Percentiles rank a stretch among this genome's conserved stretches.
Conservation (phyloP, 2,329 filamentous ascomycete genomes). For the Aureobasidium namibiae region DNA sequence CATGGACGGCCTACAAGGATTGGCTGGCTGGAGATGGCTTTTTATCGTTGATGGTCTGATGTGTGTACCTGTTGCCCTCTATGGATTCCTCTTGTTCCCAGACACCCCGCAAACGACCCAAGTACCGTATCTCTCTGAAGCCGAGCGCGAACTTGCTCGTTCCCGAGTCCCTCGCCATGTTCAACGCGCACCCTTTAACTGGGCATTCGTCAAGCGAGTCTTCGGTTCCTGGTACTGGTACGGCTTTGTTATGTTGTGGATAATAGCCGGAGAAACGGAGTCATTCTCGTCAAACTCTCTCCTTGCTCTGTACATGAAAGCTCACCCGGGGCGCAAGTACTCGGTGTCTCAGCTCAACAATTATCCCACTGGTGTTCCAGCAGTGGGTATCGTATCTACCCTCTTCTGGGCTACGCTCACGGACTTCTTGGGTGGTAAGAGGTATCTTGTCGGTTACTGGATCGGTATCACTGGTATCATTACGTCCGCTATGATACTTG, state of each 20-base stretch:
- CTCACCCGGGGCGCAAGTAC: conserved; percentile 36
- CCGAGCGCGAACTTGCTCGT: conserved; percentile 36
- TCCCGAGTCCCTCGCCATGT: conserved; percentile 37
- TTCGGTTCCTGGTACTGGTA: conserved; percentile 57
- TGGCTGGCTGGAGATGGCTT: conserved; percentile 49
- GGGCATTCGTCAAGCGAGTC: conserved; percentile 46
- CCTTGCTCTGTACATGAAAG: conserved; percentile 43
- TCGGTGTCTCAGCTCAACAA: conserved; percentile 44
- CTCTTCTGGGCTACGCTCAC: conserved; percentile 63
- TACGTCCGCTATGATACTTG: conserved; percentile 55
- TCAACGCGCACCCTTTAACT: conserved; percentile 38
- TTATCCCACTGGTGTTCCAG: conserved; percentile 45
- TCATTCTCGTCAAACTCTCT: conserved; percentile 60
- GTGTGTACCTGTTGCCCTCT: conserved; percentile 43
- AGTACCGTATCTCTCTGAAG: conserved; percentile 34
- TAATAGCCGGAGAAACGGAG: conserved; percentile 63
- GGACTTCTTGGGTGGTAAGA: conserved; percentile 54
- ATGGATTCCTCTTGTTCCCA: conserved; percentile 49
- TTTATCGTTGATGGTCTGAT: conserved; percentile 50
- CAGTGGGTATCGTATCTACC: conserved; percentile 47
- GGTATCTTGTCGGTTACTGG: conserved; percentile 59
- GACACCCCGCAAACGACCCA: conserved; percentile 36
- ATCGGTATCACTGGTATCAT: conserved; percentile 57
- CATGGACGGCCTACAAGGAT: conserved; percentile 38
- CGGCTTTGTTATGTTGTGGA: conserved; percentile 59